Evolutionary conservation across 2,329 filamentous ascomycete genomes (phyloP).

Genomic region (Fusarium xylarioides): DNA sequence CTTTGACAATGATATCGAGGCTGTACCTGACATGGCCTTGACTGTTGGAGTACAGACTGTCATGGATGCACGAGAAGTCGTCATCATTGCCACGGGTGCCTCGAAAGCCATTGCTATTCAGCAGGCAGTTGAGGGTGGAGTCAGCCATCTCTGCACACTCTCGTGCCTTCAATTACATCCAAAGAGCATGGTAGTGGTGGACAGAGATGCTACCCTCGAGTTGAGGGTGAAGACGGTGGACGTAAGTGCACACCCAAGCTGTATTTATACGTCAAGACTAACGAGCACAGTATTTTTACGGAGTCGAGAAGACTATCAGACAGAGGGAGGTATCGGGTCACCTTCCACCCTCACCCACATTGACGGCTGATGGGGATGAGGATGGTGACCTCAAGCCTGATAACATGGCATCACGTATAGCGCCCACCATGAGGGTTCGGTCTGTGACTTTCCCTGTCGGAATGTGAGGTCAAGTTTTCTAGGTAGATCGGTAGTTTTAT

Average conservation of each 20-base stretch:
- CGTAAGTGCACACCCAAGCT: not conserved
- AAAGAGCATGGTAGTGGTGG: conserved; percentile 7
- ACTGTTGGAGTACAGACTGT: conserved; percentile 11
- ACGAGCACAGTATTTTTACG: not conserved
- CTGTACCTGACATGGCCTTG: conserved; percentile 3
- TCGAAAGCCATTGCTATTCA: not conserved
- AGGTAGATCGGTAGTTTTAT: not conserved
- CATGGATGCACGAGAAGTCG: conserved; percentile 17
- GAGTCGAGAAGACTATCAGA: conserved; percentile 3
- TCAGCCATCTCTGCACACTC: conserved; percentile 10
- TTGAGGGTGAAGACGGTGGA: conserved; percentile 10
- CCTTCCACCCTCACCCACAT: not conserved
- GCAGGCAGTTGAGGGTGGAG: conserved; percentile 1
- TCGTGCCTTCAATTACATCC: conserved; percentile 4
- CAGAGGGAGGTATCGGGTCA: not conserved
- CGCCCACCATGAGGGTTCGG: not conserved
- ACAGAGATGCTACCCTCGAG: conserved; percentile 8
- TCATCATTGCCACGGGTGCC: not conserved
- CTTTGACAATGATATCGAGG: conserved; percentile 4
- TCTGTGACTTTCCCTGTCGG: conserved; percentile 1
- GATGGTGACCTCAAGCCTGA: conserved; percentile 13
- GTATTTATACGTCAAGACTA: not conserved
- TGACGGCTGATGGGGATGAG: not conserved
- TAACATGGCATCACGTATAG: conserved; percentile 13
- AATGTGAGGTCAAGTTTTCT: not conserved